Base-by-base conservation (phyloP, 192 early-diverging fungal genomes). In the Fimicolochytrium jonesii region DNA sequence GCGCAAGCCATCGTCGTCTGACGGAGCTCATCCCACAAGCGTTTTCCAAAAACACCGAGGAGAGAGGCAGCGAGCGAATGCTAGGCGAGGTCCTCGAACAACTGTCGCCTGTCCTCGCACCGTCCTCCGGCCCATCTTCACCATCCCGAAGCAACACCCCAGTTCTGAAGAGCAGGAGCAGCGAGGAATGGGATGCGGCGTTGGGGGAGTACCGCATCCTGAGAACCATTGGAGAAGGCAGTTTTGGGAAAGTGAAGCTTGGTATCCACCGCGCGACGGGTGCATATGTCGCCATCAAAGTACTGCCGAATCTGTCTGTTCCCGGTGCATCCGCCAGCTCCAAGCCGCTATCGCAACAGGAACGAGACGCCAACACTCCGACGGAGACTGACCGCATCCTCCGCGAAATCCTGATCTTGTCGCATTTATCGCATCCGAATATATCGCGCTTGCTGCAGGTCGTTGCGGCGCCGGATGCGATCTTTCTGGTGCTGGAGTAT, bases 371-470 rank as follows among this genome's bases (percentile, higher is more conserved):
- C 30, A 13, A 30, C 6, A 36, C 53, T n/a, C 32, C 33, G 4
- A 55, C 53, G 31, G 53, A 55, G 11, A 33, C 79, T 18, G 69
- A 76, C 33, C 28, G 77, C 6, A 66, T 80, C n/a, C 59, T 80
- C 2, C 61, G 81, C 11, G 76, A 82, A 50, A 74, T 83, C 47
- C 67, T 84, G 37, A 76, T 89, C 28, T 76, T 88, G 20, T 61
- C 68, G 6, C 64, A 66, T 31, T 35, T 79, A 6, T 47, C 55
- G 35, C 93, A 95, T 69, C 77, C 76, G 23, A 90, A 90, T 61
- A 83, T 97, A 10, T 76, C 89, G n/a, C 79, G 81, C 7, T 74
- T 97, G 18, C 77, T 87, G 56, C 78, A 87, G 55, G 89, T 93
- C 63, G 81, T 95, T 3, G 33, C 31, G n/a, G 33, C 86, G 92